Conservation (phyloP, 257 asterid genomes). For the Echites panduratus region DNA sequence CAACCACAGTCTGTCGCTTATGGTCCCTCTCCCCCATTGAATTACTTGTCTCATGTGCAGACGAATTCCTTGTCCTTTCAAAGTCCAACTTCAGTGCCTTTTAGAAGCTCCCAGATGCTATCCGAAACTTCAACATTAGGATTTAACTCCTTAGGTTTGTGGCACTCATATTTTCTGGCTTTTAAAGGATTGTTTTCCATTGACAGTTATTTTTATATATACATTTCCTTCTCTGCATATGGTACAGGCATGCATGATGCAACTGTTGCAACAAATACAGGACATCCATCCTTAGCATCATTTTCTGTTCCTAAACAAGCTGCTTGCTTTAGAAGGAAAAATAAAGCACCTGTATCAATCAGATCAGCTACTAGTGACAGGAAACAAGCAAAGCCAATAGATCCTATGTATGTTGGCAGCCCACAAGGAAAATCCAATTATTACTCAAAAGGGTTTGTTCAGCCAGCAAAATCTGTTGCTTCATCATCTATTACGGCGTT, state of each 20-base stretch:
- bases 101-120: constrained; percentile 28
- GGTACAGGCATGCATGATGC: constrained; percentile 10
- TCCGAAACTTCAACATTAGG: constrained; percentile 4
- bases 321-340: constrained; percentile 2
- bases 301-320: background rate
- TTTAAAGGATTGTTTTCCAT: background rate
- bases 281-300: constrained; percentile 6
- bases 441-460: constrained; percentile 8
- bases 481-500: background rate
- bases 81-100: constrained; percentile 50
- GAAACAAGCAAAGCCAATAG: constrained; percentile 6
- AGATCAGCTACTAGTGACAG: constrained; percentile 10
- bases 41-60: constrained; percentile 38
- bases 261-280: constrained; percentile 17
- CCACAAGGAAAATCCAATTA: constrained; percentile 13
- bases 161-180: constrained; percentile 6
- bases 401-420: constrained; percentile 10
- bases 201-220: background rate
- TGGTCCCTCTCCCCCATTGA: constrained; percentile 49
- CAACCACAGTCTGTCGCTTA: constrained; percentile 56
- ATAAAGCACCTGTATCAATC: constrained; percentile 8
- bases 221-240: constrained; percentile 3
- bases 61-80: constrained; percentile 35
- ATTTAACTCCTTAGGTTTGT: constrained; percentile 24
- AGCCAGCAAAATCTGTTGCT: constrained; percentile 13